phyloP scores from a whole-genome alignment of 225 moss, liverwort and hornwort genomes.

The Thuidium tamariscinum region DNA sequence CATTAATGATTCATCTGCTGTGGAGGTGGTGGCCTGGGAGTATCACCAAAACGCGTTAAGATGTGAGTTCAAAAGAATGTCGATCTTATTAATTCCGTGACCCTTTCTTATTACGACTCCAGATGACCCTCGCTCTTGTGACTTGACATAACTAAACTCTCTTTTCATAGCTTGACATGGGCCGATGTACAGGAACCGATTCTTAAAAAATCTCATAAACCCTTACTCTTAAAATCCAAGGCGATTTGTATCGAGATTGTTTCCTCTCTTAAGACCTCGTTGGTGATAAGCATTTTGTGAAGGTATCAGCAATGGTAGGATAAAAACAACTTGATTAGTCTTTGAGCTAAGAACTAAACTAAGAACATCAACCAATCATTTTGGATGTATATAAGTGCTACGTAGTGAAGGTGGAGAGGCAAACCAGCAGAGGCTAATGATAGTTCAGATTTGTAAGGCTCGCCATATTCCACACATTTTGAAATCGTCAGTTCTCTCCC shows the following conservation, averaged over 20 bases:
- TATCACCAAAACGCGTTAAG: background rate
- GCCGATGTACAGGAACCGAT: no score
- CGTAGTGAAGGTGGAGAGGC: background rate
- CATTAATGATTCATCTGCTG: background rate
- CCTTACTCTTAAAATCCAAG: no score
- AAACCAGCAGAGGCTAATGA: constrained; percentile 17
- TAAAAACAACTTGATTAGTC: no score
- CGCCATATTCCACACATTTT: background rate
- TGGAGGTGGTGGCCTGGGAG: background rate
- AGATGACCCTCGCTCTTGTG: background rate
- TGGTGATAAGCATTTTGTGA: no score
- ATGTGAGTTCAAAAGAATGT: background rate
- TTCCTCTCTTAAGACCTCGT: no score
- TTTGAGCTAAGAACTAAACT: no score
- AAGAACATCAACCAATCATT: background rate
- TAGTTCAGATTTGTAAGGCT: background rate
- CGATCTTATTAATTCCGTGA: background rate
- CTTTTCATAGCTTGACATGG: background rate
- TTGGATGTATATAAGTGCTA: background rate
- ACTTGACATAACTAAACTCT: background rate
- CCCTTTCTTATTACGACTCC: background rate
- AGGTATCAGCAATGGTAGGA: no score
- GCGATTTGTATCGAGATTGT: no score
- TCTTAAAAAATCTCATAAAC: no score
- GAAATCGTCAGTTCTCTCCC: background rate